Conservation (phyloP, 345 rosid species). For the Schrenkiella parvula region DNA sequence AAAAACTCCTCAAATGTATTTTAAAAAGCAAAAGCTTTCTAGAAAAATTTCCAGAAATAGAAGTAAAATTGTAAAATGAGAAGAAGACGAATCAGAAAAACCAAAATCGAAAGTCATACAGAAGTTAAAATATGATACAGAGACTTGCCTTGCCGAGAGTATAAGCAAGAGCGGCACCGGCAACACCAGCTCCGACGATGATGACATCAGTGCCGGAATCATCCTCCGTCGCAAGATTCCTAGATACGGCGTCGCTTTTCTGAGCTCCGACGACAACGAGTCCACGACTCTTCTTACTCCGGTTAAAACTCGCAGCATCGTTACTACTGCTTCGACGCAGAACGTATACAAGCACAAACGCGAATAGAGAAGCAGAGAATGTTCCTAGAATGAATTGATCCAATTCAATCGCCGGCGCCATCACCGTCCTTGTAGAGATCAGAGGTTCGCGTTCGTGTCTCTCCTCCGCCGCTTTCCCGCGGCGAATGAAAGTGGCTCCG, state of each 20-base stretch:
- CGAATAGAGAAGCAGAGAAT: constrained; percentile 6
- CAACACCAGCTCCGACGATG: constrained; percentile 41
- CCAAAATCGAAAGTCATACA: too few species aligned
- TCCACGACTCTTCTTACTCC: constrained; percentile 5
- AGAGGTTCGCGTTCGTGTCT: neutral
- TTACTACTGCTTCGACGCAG: neutral
- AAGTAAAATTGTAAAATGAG: neutral
- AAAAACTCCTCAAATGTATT: neutral
- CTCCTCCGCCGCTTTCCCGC: neutral
- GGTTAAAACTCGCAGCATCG: neutral
- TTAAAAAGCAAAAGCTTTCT: neutral
- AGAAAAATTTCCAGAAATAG: neutral
- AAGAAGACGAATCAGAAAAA: neutral
- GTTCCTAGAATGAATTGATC: constrained; percentile 9
- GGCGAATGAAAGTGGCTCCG: neutral
- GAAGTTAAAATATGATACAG: neutral
- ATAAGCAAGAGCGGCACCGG: constrained; percentile 60
- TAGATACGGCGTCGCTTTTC: neutral
- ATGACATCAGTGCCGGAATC: constrained; percentile 28
- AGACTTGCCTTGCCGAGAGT: constrained; percentile 48
- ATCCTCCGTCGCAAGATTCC: neutral
- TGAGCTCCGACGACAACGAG: neutral
- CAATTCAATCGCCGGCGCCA: neutral
- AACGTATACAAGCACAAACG: constrained; percentile 7
- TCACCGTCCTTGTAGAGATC: neutral